Evolutionary conservation across 768 basidiomycete species (phyloP).

Genomic region (Auricularia auricula-judae): DNA sequence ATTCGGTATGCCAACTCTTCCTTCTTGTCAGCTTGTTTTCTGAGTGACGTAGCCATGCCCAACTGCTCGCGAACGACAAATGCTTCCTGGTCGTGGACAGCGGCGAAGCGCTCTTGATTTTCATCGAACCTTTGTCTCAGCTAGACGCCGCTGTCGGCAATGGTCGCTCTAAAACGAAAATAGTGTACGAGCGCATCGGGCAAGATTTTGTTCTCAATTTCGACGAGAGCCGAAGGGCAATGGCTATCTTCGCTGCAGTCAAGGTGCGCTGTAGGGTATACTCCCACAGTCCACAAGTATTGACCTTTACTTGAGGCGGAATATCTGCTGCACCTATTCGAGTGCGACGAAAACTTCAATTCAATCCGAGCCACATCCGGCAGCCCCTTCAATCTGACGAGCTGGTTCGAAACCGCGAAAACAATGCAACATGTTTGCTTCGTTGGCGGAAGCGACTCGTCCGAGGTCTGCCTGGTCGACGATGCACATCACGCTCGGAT

Average conservation of each 20-base stretch:
- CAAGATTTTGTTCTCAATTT: slow-evolving; percentile 34
- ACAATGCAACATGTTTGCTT: slow-evolving; percentile 30
- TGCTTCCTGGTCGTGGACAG: slow-evolving; percentile 33
- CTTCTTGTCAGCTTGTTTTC: not conserved
- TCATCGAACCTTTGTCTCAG: slow-evolving; percentile 22
- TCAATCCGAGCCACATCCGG: slow-evolving; percentile 31
- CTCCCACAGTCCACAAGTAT: not conserved
- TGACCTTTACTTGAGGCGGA: not conserved
- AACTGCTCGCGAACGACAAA: slow-evolving; percentile 30
- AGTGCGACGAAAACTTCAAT: slow-evolving; percentile 33
- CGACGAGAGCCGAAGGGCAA: slow-evolving; percentile 39
- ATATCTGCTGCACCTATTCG: slow-evolving; percentile 33
- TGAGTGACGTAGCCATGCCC: slow-evolving; percentile 19
- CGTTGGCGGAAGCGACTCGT: slow-evolving; percentile 31
- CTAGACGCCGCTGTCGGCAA: slow-evolving; percentile 23
- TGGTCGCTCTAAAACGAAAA: slow-evolving; percentile 15
- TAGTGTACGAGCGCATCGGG: slow-evolving; percentile 38
- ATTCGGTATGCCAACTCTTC: slow-evolving; percentile 21
- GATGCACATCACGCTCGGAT: slow-evolving; percentile 31
- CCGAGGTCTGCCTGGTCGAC: slow-evolving; percentile 41
- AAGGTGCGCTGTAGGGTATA: not conserved
- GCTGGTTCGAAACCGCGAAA: slow-evolving; percentile 29
- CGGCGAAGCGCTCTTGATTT: slow-evolving; percentile 24
- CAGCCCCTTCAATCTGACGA: slow-evolving; percentile 26
- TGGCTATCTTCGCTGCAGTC: slow-evolving; percentile 17